phyloP scores from a whole-genome alignment of 2,329 filamentous ascomycete species.

The Ophiobolus disseminans region DNA sequence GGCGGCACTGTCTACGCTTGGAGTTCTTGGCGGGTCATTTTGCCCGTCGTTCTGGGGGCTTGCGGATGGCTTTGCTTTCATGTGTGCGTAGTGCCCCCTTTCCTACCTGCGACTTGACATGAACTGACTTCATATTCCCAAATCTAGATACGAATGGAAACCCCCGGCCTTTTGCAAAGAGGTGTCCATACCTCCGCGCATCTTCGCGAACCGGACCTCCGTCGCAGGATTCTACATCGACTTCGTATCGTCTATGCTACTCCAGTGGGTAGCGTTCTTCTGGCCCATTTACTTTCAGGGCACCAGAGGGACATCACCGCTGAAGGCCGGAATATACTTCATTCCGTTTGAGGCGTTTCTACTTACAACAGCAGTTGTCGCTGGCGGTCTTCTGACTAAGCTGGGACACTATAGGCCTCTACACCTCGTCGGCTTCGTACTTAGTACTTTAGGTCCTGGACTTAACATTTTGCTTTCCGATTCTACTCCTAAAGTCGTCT shows the following conservation, averaged over 20 bases:
- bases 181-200: constrained; percentile 42
- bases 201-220: constrained; percentile 52
- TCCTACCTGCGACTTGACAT: too few relatives aligned
- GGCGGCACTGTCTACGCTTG: constrained; percentile 46
- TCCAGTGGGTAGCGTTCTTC: constrained; percentile 51
- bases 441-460: constrained; percentile 14
- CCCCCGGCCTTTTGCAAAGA: constrained; percentile 11
- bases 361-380: constrained; percentile 5
- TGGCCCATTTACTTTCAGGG: constrained; percentile 45
- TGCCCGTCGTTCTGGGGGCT: constrained; percentile 53
- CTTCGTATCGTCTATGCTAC: constrained; percentile 49
- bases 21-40: constrained; percentile 48
- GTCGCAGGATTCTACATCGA: constrained; percentile 41
- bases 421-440: constrained; percentile 8
- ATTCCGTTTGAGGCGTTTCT: constrained; percentile 10
- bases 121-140: too few relatives aligned
- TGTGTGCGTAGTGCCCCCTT: too few relatives aligned
- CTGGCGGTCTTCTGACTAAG: not conserved
- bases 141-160: constrained; percentile 42
- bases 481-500: constrained; percentile 6
- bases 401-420: constrained; percentile 30
- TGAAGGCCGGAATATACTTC: constrained; percentile 13
- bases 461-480: constrained; percentile 10
- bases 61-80: constrained; percentile 45
- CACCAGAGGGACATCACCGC: constrained; percentile 1